Conservation (phyloP, 495 filamentous ascomycete genomes). For the Diplogelasinospora grovesii region DNA sequence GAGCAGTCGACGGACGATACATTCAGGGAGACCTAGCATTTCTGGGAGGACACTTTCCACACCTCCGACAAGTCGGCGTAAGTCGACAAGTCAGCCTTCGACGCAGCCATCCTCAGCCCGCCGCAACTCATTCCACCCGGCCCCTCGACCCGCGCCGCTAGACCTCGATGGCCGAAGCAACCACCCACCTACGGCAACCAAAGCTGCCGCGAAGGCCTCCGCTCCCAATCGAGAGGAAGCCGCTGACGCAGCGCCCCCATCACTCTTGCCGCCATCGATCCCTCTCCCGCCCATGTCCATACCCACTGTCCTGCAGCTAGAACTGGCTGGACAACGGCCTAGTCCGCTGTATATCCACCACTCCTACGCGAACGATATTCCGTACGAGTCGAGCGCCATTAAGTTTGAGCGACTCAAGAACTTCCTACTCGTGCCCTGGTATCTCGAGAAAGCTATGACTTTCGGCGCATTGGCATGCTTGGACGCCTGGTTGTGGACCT, state of each 20-base stretch:
- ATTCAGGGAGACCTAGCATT: slow-evolving; percentile 10
- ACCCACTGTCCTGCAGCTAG: slow-evolving; percentile 81
- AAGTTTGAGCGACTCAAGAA: slow-evolving; percentile 92
- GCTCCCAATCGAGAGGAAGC: slow-evolving; percentile 10
- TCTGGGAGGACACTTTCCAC: slow-evolving; percentile 37
- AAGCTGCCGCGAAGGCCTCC: slow-evolving; percentile 8
- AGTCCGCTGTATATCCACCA: slow-evolving; percentile 86
- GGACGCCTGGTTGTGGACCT: slow-evolving; percentile 95
- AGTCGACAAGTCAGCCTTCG: slow-evolving; percentile 20
- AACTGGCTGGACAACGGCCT: slow-evolving; percentile 72
- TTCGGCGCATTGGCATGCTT: slow-evolving; percentile 88
- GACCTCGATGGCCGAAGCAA: slow-evolving; percentile 23
- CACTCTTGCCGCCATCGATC: slow-evolving; percentile 62
- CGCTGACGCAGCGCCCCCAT: slow-evolving; percentile 40
- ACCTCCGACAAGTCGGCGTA: slow-evolving; percentile 34
- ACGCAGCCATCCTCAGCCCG: slow-evolving; percentile 17
- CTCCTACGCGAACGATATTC: slow-evolving; percentile 62
- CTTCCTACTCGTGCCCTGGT: slow-evolving; percentile 72
- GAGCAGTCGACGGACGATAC: neutral
- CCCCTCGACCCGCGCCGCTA: slow-evolving; percentile 18
- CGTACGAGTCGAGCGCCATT: slow-evolving; percentile 93
- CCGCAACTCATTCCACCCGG: slow-evolving; percentile 28
- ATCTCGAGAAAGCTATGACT: slow-evolving; percentile 75
- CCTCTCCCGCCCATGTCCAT: slow-evolving; percentile 81
- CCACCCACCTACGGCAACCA: slow-evolving; percentile 4